Conservation (phyloP, 2,329 filamentous ascomycete species). For the Pyrenophora seminiperda region DNA sequence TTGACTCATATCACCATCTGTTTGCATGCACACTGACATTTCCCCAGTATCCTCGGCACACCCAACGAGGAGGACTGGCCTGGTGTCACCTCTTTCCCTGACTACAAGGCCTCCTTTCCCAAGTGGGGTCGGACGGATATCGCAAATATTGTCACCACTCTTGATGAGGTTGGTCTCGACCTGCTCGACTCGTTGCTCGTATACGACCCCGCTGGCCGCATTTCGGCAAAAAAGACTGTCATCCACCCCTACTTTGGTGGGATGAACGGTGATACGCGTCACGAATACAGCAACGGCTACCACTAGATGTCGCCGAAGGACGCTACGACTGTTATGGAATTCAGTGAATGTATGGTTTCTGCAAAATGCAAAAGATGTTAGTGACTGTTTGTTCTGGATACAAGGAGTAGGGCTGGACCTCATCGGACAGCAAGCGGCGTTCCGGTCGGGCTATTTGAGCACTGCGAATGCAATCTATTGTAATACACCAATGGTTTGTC, state of each 20-base stretch:
- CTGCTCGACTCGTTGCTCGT: slow-evolving; percentile 74
- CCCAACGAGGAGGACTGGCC: slow-evolving; percentile 84
- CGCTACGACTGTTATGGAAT: slow-evolving; percentile 38
- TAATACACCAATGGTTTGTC: background rate
- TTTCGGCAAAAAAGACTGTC: slow-evolving; percentile 87
- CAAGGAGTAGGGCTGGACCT: slow-evolving; percentile 21
- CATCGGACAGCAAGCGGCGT: slow-evolving; percentile 30
- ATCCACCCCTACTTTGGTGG: slow-evolving; percentile 80
- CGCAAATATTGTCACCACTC: slow-evolving; percentile 68
- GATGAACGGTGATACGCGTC: slow-evolving; percentile 44
- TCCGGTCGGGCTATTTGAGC: slow-evolving; percentile 23
- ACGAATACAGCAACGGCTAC: slow-evolving; percentile 49
- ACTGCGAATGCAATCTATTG: slow-evolving; percentile 9
- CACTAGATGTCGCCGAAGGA: slow-evolving; percentile 32
- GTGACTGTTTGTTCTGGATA: slow-evolving; percentile 30
- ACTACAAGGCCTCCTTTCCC: slow-evolving; percentile 90
- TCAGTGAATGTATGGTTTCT: slow-evolving; percentile 28
- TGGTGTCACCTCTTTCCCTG: slow-evolving; percentile 90
- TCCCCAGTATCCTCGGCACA: slow-evolving; percentile 69
- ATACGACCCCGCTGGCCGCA: slow-evolving; percentile 84
- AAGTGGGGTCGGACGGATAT: slow-evolving; percentile 80
- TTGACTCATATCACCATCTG: background rate
- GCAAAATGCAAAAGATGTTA: slow-evolving; percentile 10
- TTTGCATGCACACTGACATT: slow-evolving; percentile 12
- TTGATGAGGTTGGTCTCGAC: slow-evolving; percentile 74